Conservation (phyloP, 1,284 basidiomycete genomes). For the Sanghuangporus sanghuang region DNA sequence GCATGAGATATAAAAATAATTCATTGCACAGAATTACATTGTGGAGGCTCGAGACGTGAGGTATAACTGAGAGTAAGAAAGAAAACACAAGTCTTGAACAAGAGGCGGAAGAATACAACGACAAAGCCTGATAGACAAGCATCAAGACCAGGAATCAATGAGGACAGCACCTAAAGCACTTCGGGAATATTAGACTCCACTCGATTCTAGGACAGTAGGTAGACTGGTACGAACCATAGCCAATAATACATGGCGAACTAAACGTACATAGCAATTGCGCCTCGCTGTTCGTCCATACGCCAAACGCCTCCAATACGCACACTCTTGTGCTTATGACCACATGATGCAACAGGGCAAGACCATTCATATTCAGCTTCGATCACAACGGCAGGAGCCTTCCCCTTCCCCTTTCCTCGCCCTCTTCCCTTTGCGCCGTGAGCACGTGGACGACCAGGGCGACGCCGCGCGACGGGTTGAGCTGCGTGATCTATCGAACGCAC, state of each 20-base stretch:
- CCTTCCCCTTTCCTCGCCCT: conserved; percentile 34
- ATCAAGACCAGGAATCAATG: too few relatives aligned
- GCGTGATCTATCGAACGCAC: neutral
- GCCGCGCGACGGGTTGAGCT: neutral
- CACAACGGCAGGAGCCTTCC: conserved; percentile 14
- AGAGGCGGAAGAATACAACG: too few relatives aligned
- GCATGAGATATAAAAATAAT: too few relatives aligned
- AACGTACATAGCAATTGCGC: conserved; percentile 45
- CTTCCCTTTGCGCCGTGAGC: conserved; percentile 23
- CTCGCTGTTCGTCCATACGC: conserved; percentile 37
- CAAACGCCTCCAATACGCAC: conserved; percentile 49
- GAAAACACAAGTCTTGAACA: too few relatives aligned
- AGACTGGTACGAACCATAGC: too few relatives aligned
- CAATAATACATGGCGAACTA: conserved; percentile 19
- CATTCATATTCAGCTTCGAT: conserved; percentile 50
- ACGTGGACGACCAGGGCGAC: neutral
- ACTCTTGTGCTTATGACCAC: conserved; percentile 49
- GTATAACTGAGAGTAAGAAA: too few relatives aligned
- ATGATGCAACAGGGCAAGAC: conserved; percentile 57
- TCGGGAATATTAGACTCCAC: too few relatives aligned
- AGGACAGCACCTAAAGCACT: too few relatives aligned
- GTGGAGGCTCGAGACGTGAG: too few relatives aligned
- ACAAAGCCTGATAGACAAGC: too few relatives aligned
- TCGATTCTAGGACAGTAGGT: too few relatives aligned
- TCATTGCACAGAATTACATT: too few relatives aligned